Evolutionary conservation across 2,329 filamentous ascomycete genomes (phyloP).

Genomic region (Penicillium sp.): DNA sequence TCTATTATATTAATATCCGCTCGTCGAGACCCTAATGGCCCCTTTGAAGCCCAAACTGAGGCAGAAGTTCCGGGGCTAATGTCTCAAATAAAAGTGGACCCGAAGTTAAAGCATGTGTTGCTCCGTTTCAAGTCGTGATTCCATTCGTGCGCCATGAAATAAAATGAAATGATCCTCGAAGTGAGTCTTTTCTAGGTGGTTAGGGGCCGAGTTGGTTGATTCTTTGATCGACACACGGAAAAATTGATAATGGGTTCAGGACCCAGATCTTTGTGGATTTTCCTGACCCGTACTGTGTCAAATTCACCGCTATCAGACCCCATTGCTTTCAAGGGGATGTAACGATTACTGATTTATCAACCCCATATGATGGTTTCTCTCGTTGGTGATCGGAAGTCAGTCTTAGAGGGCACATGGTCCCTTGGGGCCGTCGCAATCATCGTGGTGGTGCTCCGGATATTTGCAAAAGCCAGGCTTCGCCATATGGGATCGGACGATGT

Average conservation of each 20-base stretch:
- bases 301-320: not conserved
- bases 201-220: not conserved
- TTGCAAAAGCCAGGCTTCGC: not conserved
- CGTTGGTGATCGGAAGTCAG: not conserved
- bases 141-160: not conserved
- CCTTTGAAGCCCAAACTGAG: not conserved
- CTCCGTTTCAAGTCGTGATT: not conserved
- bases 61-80: not conserved
- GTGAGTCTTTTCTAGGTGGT: not conserved
- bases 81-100: not conserved
- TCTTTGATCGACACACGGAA: not conserved
- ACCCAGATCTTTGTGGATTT: not conserved
- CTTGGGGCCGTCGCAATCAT: not conserved
- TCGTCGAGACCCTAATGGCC: not conserved
- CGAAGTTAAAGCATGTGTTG: not conserved
- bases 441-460: not conserved
- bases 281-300: not conserved
- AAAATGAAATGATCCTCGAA: not conserved
- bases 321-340: not conserved
- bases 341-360: not conserved
- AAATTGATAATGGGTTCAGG: not conserved
- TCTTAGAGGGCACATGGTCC: not conserved
- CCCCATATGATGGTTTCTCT: not conserved
- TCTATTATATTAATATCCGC: not conserved
- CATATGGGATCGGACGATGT: not conserved